Conservation (phyloP, 352 stramenopile genomes). For the Phytophthora citricola region DNA sequence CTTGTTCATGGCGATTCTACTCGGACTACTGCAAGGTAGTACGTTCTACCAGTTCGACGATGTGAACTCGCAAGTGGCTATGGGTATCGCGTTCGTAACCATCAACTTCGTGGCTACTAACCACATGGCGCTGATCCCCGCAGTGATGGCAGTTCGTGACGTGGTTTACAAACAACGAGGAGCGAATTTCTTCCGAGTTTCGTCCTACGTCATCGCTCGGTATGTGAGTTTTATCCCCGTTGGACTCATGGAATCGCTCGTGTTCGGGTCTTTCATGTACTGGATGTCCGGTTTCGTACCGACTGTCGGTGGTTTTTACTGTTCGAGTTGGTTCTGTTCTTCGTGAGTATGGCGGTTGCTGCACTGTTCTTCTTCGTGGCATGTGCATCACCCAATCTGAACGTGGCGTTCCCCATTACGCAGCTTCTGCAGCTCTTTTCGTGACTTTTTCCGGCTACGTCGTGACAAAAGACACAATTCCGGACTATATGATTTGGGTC, state of each 20-base stretch:
- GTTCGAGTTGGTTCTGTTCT: conserved; percentile 62
- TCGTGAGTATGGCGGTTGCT: conserved; percentile 31
- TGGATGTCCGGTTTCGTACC: conserved; percentile 62
- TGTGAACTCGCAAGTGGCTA: conserved; percentile 35
- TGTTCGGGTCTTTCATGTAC: conserved; percentile 80
- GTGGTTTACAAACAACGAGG: conserved; percentile 78
- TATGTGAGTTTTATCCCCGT: conserved; percentile 35
- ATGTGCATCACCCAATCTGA: conserved; percentile 27
- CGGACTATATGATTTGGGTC: conserved; percentile 46
- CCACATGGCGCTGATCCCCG: conserved; percentile 62
- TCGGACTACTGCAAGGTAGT: conserved; percentile 34
- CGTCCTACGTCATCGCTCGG: conserved; percentile 58
- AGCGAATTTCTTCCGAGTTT: conserved; percentile 70
- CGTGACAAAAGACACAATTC: conserved; percentile 40
- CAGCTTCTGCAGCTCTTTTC: conserved; percentile 37
- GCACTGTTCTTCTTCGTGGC: conserved; percentile 46
- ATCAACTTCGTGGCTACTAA: conserved; percentile 67
- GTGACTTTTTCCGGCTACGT: conserved; percentile 46
- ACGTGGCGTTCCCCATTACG: conserved; percentile 35
- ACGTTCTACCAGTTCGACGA: conserved; percentile 36
- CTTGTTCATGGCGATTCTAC: conserved; percentile 22
- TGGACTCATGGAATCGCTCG: conserved; percentile 53
- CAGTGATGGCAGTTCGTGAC: conserved; percentile 52
- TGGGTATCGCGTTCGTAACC: conserved; percentile 74
- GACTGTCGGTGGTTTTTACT: conserved; percentile 49